Base-by-base conservation (phyloP, 23 red algal species). In the Gracilaria gracilis region DNA sequence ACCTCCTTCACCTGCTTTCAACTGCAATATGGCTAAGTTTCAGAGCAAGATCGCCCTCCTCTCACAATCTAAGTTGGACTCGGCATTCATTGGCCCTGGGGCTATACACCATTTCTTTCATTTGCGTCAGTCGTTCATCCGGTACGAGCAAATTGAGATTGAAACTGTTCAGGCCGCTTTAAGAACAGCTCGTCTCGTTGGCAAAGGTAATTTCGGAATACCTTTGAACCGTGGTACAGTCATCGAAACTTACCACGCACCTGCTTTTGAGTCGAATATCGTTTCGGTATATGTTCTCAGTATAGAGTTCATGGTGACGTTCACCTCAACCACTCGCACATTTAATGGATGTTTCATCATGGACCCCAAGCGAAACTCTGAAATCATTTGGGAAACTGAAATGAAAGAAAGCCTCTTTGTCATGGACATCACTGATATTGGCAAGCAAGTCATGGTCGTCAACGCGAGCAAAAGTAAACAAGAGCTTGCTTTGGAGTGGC, bases 401-500 rank as follows among this genome's bases (percentile, higher is more conserved):
- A 78, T 47, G 9, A 2, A 78, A 6, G 9, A 78, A 31, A 36
- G 37, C 3, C 27, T 78, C 11, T 29, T 37, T 14, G 48, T 31
- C 25, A 78, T 47, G 12, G 25, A 78, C 9, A 17, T 78, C 0
- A 53, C 6, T 13, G 51, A 29, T n/a, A n/a, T n/a, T 19, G 1
- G 17, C 4, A 29, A 78, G 2, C 1, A 4, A 37, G 2, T 48
- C 3, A 17, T 47, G 4, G 8, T 53, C 12, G 12, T 78, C 11
- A 48, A 4, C 2, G 38, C 1, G 1, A 36, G 7, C 1, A 47
- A 78, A 32, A 35, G 0, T 24, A 47, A 70, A 33, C 24, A 86
- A 71, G 54, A 86, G 19, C 35, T 25, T 24, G 61, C 35, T 34
- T 32, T 70, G 24, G 20, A 86, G 48, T 71, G 82, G 82, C 82